Conservation (phyloP, 805 yeast species). For the Pichia phayaonensis region DNA sequence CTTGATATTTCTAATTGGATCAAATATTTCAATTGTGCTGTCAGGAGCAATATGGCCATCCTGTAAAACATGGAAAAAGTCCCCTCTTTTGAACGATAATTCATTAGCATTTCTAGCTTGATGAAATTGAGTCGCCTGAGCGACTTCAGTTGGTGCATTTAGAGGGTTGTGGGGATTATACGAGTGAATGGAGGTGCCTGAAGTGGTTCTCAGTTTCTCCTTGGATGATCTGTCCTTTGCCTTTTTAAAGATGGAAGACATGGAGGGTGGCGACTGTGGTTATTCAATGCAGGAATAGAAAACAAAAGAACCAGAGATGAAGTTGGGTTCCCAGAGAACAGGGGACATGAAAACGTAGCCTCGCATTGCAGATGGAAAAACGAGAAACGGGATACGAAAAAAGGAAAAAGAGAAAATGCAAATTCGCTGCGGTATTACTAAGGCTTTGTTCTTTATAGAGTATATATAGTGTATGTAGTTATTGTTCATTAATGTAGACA, state of each 20-base stretch:
- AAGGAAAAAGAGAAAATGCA: no score
- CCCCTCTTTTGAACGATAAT: constrained; percentile 70
- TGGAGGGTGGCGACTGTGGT: not conserved
- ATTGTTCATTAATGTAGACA: no score
- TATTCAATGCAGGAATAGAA: no score
- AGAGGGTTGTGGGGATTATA: constrained; percentile 12
- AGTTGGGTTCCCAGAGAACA: no score
- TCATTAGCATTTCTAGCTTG: constrained; percentile 76
- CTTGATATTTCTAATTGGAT: constrained; percentile 66
- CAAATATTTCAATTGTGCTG: constrained; percentile 70
- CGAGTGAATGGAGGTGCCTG: constrained; percentile 2
- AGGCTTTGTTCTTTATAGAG: no score
- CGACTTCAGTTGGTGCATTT: constrained; percentile 70
- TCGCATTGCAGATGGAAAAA: no score
- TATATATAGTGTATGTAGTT: no score
- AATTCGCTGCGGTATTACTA: no score
- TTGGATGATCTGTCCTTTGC: constrained; percentile 22
- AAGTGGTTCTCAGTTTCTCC: constrained; percentile 21
- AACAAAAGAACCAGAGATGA: no score
- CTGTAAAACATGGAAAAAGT: constrained; percentile 75
- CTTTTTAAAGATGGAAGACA: constrained; percentile 26
- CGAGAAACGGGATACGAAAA: no score
- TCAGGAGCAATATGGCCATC: constrained; percentile 33
- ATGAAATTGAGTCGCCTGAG: constrained; percentile 74
- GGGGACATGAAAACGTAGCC: no score